A percentile compares a stretch with the other conserved stretches of the same genome.
Evolutionary conservation across 805 yeast species (phyloP).

Genomic region (Candida ulmi): DNA sequence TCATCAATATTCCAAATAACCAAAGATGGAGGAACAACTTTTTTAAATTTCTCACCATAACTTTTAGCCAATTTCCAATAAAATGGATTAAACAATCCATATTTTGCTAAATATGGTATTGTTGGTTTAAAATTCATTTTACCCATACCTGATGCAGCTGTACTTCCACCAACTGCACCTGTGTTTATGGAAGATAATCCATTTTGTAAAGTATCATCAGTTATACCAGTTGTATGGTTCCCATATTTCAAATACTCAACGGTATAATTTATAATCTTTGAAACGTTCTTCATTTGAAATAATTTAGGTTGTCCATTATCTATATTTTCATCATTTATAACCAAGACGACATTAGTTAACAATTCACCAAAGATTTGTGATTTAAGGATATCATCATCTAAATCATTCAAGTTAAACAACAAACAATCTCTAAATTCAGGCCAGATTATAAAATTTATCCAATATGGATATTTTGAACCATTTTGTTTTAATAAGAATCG

Average conservation of each 20-base stretch:
- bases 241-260: neutral
- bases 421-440: constrained; percentile 11
- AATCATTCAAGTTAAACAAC: constrained; percentile 4
- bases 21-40: constrained; percentile 7
- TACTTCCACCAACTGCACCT: too few relatives aligned
- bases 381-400: constrained; percentile 1
- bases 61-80: constrained; percentile 8
- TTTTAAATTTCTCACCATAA: constrained; percentile 8
- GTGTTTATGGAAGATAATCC: too few relatives aligned
- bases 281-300: constrained; percentile 1
- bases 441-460: constrained; percentile 12
- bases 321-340: constrained; percentile 1
- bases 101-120: neutral
- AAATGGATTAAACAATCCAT: constrained; percentile 7
- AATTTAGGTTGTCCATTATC: neutral
- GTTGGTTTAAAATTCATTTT: constrained; percentile 1
- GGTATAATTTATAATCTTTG: neutral
- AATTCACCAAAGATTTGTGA: constrained; percentile 6
- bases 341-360: constrained; percentile 7
- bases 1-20: constrained; percentile 11
- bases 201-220: too few relatives aligned
- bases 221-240: too few relatives aligned
- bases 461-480: constrained; percentile 8
- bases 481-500: constrained; percentile 4
- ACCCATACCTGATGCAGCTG: too few relatives aligned